phyloP scores from a whole-genome alignment of 2,329 filamentous ascomycete species.

The Calonectria pteridis region DNA sequence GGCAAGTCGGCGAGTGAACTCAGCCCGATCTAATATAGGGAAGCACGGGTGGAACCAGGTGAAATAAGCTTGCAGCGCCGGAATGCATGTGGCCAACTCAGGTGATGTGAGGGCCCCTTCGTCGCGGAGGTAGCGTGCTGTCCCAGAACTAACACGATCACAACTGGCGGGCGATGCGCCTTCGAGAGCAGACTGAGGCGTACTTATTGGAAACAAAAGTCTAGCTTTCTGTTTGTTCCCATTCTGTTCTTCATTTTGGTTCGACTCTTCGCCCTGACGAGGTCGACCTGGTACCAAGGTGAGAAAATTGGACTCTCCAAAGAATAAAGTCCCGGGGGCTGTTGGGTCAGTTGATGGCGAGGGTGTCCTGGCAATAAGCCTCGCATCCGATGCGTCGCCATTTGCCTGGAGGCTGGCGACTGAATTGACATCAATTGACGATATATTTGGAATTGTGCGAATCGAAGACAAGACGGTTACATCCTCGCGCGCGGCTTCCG shows the following conservation, averaged over 20 bases:
- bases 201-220: conserved; percentile 48
- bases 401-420: neutral
- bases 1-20: conserved; percentile 54
- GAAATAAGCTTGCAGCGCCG: conserved; percentile 65
- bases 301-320: conserved; percentile 55
- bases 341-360: conserved; percentile 37
- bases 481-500: conserved; percentile 1
- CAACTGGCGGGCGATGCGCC: conserved; percentile 35
- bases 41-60: conserved; percentile 69
- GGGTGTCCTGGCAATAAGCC: conserved; percentile 28
- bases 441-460: neutral
- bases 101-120: conserved; percentile 61
- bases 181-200: conserved; percentile 38
- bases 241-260: neutral
- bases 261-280: conserved; percentile 13
- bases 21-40: conserved; percentile 62
- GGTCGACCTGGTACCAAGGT: conserved; percentile 48
- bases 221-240: conserved; percentile 37
- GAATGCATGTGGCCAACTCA: conserved; percentile 54
- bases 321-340: conserved; percentile 48
- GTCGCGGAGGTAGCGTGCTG: conserved; percentile 62
- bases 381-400: neutral
- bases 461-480: neutral
- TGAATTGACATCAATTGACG: neutral
- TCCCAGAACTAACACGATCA: conserved; percentile 58